Base-by-base conservation (phyloP, 495 filamentous ascomycete species). In the Aspergillus indologenus region DNA sequence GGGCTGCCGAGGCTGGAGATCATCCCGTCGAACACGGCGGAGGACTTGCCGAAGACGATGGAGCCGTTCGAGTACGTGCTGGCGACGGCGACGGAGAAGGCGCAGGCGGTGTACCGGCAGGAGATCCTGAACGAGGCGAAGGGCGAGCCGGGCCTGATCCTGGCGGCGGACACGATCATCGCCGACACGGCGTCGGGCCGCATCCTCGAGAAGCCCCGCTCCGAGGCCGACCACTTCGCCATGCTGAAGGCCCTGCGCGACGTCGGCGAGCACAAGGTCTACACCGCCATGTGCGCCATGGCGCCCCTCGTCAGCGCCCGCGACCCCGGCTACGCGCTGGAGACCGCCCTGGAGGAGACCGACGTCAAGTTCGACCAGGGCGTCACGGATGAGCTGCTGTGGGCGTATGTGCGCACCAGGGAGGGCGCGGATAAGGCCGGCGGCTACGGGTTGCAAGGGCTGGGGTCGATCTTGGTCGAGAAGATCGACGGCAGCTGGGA, bases 371-470 rank as follows among this genome's bases (percentile, higher is more conserved):
- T 98, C 75, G 87, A 87, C 70, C 76, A 74, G 51, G 80, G 78
- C 46, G 86, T 88, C 24, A 85, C 84, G 57, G 91, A 97, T 71
- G 92, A 96, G 22, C 66, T 96, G 73, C 84, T 98, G 29, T 71
- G 89, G 69, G 83, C 86, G 23, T 98, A 98, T 78, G 92, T 98
- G 56, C 79, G 79, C 59, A 98, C 93, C 34, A 79, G 95, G 45
- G 95, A 98, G 76, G 94, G 95, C 1, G 91, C 80, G 22, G 94
- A 98, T 73, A 98, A 98, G 80, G 95, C 94, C 0, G 94, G 94
- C 1, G 95, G 94, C 0, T 98, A 98, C 74, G 95, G 91, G 11
- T 79, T 98, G 45, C 94, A 98, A 73, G 92, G 92, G 2, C 68
- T 93, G 2, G 94, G 90, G n/a, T 83, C 85, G 1, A 81, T 96